These are phyloP conservation scores for Xylariaceae sp. DNA, from an alignment of 2,329 filamentous ascomycete species.

Conservation along the genomic window DNA sequence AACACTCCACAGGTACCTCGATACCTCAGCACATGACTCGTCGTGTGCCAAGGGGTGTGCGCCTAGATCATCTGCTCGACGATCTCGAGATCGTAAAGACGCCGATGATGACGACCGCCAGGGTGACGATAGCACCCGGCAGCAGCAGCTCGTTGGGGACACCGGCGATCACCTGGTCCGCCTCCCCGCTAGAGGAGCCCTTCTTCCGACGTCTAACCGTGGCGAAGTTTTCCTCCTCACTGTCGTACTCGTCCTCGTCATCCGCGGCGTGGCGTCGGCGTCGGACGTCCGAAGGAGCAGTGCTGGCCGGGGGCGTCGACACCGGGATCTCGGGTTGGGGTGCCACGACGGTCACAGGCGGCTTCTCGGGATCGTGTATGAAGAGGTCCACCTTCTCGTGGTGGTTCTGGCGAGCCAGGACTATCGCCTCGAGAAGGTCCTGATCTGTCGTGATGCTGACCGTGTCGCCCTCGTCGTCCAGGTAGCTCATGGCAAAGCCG, in stretches of 20 bases:
- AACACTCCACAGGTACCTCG: too few relatives aligned
- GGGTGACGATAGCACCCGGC: conserved; percentile 88
- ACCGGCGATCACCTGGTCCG: conserved; percentile 77
- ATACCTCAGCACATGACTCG: too few relatives aligned
- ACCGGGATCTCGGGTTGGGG: conserved; percentile 34
- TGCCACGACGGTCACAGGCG: conserved; percentile 62
- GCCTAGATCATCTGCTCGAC: conserved; percentile 38
- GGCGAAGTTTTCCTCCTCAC: conserved; percentile 40
- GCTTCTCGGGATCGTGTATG: conserved; percentile 85
- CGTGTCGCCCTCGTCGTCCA: conserved; percentile 94
- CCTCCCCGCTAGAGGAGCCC: conserved; percentile 37
- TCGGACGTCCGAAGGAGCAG: conserved; percentile 35
- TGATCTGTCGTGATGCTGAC: conserved; percentile 95
- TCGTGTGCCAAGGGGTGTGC: not conserved
- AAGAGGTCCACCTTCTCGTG: conserved; percentile 96
- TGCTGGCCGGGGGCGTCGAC: conserved; percentile 41
- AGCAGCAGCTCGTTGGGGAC: conserved; percentile 91
- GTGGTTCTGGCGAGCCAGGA: conserved; percentile 66
- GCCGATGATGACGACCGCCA: conserved; percentile 87
- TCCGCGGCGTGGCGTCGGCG: conserved; percentile 36
- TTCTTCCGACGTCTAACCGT: conserved; percentile 46
- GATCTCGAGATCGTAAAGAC: conserved; percentile 82
- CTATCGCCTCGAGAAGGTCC: conserved; percentile 84
- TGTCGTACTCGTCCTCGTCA: conserved; percentile 51
- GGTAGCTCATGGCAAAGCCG: conserved; percentile 88